A percentile compares a stretch with the other conserved stretches of the same genome.
Evolutionary conservation across 371 early-diverging fungal species (phyloP).

Genomic region (Phascolomyces articulosus): DNA sequence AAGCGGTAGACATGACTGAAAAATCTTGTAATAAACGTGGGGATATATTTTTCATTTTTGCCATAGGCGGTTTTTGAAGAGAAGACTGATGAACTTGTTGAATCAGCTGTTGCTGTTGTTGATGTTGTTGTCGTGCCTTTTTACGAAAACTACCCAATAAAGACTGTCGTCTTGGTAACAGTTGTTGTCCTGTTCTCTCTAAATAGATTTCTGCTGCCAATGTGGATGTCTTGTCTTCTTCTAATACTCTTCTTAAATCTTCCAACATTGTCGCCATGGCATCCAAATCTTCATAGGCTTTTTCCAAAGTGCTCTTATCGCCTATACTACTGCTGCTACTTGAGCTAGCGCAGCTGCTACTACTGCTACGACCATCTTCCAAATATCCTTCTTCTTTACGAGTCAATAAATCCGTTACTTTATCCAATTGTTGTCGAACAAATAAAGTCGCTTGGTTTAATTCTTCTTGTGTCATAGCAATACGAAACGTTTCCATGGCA

Average conservation of each 20-base stretch:
- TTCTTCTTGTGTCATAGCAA: slow-evolving; percentile 7
- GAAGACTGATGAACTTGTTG: not conserved
- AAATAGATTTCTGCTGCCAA: slow-evolving; percentile 4
- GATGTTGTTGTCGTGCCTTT: not conserved
- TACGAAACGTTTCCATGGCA: slow-evolving; percentile 9
- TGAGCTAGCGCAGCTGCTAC: too few relatives aligned
- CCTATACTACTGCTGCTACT: not conserved
- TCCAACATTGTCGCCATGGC: not conserved
- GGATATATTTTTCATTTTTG: not conserved
- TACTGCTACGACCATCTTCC: not conserved
- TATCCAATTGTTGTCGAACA: not conserved
- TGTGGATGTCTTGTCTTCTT: slow-evolving; percentile 2
- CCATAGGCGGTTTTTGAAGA: not conserved
- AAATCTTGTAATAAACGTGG: not conserved
- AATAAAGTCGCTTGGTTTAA: slow-evolving; percentile 11
- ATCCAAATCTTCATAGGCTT: not conserved
- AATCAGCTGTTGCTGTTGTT: not conserved
- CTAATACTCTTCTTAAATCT: not conserved
- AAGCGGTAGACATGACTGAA: not conserved
- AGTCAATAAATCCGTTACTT: not conserved
- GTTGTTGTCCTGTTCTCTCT: slow-evolving; percentile 8
- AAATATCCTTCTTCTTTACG: too few relatives aligned
- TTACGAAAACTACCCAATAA: slow-evolving; percentile 4
- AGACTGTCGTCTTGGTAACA: not conserved
- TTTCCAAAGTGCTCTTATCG: not conserved